A percentile compares a stretch with the other conserved stretches of the same genome.
These are phyloP conservation scores for Syzygium aqueum DNA, from an alignment of 345 rosid genomes.

Conservation along the genomic window DNA sequence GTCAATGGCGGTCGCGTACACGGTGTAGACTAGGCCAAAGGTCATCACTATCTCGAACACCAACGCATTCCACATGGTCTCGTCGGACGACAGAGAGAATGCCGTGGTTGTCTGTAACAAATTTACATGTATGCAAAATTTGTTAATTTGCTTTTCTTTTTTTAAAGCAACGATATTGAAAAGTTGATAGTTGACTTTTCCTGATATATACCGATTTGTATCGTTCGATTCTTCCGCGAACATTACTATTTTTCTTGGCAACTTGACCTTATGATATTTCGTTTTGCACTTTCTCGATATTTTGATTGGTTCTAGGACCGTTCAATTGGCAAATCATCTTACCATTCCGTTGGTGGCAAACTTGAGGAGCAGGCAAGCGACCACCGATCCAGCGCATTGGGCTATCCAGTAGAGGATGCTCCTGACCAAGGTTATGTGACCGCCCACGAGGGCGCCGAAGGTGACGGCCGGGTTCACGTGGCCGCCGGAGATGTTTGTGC, in stretches of 20 bases:
- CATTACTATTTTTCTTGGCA: neutral
- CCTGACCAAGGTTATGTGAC: slow-evolving; percentile 43
- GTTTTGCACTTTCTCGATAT: neutral
- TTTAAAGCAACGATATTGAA: neutral
- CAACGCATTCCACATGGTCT: slow-evolving; percentile 60
- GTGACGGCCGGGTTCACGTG: slow-evolving; percentile 77
- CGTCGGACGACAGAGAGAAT: slow-evolving; percentile 55
- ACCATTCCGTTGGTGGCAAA: slow-evolving; percentile 60
- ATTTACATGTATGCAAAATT: neutral
- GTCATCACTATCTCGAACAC: slow-evolving; percentile 96
- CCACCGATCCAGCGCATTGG: slow-evolving; percentile 47
- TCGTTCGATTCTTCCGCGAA: neutral
- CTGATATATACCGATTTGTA: neutral
- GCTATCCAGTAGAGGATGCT: slow-evolving; percentile 56
- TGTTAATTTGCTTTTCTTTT: neutral
- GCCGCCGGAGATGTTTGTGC: slow-evolving; percentile 69
- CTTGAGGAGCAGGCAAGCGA: slow-evolving; percentile 69
- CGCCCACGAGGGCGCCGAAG: slow-evolving; percentile 61
- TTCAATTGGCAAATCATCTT: neutral
- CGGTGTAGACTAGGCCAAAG: slow-evolving; percentile 81
- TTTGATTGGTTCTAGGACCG: neutral
- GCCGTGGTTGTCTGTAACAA: slow-evolving; percentile 42
- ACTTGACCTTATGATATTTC: neutral
- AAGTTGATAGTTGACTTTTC: neutral
- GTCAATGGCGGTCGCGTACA: slow-evolving; percentile 84